Percentiles rank a stretch among this genome's conserved stretches.
These are phyloP conservation scores for Tetrapyrgos nigripes DNA, from an alignment of 1,284 basidiomycete species.

Conservation along the genomic window DNA sequence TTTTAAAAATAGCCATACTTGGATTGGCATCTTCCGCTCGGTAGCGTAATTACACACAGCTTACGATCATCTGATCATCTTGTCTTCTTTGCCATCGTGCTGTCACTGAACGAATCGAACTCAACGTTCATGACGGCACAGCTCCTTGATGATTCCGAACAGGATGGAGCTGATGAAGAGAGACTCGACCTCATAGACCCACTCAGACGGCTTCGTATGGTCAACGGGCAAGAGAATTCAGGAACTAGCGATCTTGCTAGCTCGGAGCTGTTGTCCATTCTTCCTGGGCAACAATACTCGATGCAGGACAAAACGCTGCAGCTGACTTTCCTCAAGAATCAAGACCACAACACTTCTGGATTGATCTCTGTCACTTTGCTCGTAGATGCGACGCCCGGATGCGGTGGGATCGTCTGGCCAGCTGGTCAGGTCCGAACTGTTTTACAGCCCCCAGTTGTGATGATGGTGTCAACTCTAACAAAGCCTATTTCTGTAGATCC, in stretches of 20 bases:
- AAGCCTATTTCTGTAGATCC: conserved; percentile 57
- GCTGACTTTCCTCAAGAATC: conserved; percentile 45
- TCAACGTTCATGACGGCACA: conserved; percentile 9
- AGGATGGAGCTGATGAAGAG: conserved; percentile 52
- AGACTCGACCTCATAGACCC: conserved; percentile 64
- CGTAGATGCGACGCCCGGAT: conserved; percentile 85
- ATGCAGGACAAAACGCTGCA: conserved; percentile 53
- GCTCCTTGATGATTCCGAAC: conserved; percentile 7
- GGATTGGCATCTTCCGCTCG: too few relatives aligned
- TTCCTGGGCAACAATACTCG: conserved; percentile 66
- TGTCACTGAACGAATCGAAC: background rate
- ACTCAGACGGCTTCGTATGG: conserved; percentile 57
- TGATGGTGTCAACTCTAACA: background rate
- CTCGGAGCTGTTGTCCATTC: conserved; percentile 40
- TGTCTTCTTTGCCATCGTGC: background rate
- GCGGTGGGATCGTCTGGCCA: conserved; percentile 93
- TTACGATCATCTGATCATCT: background rate
- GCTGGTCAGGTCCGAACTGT: conserved; percentile 77
- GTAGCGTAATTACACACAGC: background rate
- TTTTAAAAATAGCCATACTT: too few relatives aligned
- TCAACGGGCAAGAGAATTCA: conserved; percentile 10
- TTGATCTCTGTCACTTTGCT: conserved; percentile 54
- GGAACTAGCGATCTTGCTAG: conserved; percentile 14
- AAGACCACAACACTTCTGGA: conserved; percentile 15
- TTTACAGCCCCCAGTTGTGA: background rate